Evolutionary conservation across 768 basidiomycete species (phyloP).

Genomic region (Postia placenta): DNA sequence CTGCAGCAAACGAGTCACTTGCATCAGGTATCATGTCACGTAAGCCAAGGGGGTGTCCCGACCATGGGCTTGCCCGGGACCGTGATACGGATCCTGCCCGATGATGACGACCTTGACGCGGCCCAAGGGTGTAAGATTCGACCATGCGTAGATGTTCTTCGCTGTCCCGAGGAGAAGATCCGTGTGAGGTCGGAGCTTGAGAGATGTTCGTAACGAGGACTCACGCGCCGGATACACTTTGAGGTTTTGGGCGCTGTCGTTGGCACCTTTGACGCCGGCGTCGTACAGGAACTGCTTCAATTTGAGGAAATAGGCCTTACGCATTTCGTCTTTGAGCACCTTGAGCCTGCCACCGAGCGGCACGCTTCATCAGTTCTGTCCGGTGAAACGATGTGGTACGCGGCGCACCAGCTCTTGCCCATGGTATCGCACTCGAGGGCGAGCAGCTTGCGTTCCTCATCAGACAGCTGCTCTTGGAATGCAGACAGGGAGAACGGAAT

Average conservation of each 20-base stretch:
- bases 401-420: slow-evolving; percentile 61
- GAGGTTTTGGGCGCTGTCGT: slow-evolving; percentile 37
- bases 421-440: slow-evolving; percentile 67
- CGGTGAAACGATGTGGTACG: background rate
- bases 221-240: slow-evolving; percentile 78
- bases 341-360: slow-evolving; percentile 49
- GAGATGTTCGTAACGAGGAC: slow-evolving; percentile 17
- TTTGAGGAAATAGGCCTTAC: slow-evolving; percentile 69
- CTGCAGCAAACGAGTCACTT: slow-evolving; percentile 29
- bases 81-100: slow-evolving; percentile 87
- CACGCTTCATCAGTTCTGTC: background rate
- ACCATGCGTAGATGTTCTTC: slow-evolving; percentile 87
- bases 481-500: slow-evolving; percentile 61
- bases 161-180: slow-evolving; percentile 34
- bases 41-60: slow-evolving; percentile 13
- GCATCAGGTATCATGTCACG: slow-evolving; percentile 2
- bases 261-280: slow-evolving; percentile 51
- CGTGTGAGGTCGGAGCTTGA: background rate
- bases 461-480: slow-evolving; percentile 47
- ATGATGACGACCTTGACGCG: slow-evolving; percentile 86
- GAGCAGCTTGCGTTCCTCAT: slow-evolving; percentile 53
- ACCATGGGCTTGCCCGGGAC: slow-evolving; percentile 81
- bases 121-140: slow-evolving; percentile 72
- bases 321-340: slow-evolving; percentile 66
- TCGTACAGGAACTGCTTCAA: slow-evolving; percentile 66